phyloP scores from a whole-genome alignment of 805 yeast genomes.

The Lachancea sp. region DNA sequence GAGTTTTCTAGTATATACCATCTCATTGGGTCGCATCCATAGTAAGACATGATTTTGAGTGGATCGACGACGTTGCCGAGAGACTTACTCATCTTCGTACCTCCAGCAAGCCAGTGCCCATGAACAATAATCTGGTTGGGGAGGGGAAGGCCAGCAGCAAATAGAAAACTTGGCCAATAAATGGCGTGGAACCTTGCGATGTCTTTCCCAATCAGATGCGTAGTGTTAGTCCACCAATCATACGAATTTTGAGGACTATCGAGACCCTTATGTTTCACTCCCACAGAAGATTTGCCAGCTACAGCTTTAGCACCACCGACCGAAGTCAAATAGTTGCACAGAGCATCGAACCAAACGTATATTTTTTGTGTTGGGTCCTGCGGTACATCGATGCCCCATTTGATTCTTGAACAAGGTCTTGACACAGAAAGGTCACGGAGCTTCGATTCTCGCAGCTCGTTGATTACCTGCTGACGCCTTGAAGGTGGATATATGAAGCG shows the following conservation, averaged over 20 bases:
- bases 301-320: slow-evolving; percentile 47
- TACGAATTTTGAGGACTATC: slow-evolving; percentile 8
- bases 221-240: slow-evolving; percentile 37
- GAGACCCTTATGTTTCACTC: not conserved
- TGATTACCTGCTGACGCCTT: slow-evolving; percentile 48
- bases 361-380: slow-evolving; percentile 67
- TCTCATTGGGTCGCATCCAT: slow-evolving; percentile 69
- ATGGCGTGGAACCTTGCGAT: slow-evolving; percentile 82
- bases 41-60: slow-evolving; percentile 48
- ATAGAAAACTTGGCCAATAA: slow-evolving; percentile 87
- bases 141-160: slow-evolving; percentile 69
- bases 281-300: slow-evolving; percentile 8
- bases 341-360: slow-evolving; percentile 97
- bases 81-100: slow-evolving; percentile 90
- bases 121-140: slow-evolving; percentile 81
- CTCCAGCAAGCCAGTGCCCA: slow-evolving; percentile 89
- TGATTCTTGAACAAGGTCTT: slow-evolving; percentile 66
- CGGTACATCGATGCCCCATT: slow-evolving; percentile 92
- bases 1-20: slow-evolving; percentile 74
- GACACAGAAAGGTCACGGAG: slow-evolving; percentile 78
- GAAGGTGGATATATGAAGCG: slow-evolving; percentile 60
- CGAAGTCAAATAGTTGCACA: slow-evolving; percentile 75
- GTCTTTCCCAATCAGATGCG: slow-evolving; percentile 88
- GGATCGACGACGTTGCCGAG: slow-evolving; percentile 95
- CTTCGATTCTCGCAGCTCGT: slow-evolving; percentile 44